Percentiles rank a stretch among this genome's conserved stretches.
phyloP scores from a whole-genome alignment of 2,329 filamentous ascomycete genomes.

The Colletotrichum liaoningense region DNA sequence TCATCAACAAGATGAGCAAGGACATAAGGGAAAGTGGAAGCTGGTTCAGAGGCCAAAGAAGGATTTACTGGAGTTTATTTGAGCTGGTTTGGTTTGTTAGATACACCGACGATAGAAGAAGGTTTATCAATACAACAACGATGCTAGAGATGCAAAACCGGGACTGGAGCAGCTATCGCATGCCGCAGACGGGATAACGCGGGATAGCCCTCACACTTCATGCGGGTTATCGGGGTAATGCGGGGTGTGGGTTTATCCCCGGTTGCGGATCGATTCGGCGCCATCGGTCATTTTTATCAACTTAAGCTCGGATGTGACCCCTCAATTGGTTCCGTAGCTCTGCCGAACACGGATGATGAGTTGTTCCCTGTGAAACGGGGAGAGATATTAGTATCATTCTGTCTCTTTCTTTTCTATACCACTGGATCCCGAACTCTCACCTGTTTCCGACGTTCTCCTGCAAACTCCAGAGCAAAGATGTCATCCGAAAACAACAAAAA shows the following conservation, averaged over 20 bases:
- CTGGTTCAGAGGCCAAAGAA: slow-evolving; percentile 18
- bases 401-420: neutral
- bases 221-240: neutral
- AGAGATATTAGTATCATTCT: neutral
- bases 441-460: neutral
- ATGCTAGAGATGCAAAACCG: too few species aligned
- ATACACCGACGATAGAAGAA: neutral
- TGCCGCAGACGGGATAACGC: neutral
- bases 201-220: neutral
- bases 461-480: neutral
- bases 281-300: neutral
- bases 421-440: neutral
- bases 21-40: neutral
- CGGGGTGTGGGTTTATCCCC: neutral
- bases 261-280: neutral
- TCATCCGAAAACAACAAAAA: slow-evolving; percentile 20
- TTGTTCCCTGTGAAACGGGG: neutral
- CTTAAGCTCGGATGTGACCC: neutral
- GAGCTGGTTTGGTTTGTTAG: neutral
- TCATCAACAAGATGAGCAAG: neutral
- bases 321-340: neutral
- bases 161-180: too few species aligned
- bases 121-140: too few species aligned
- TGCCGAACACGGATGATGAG: neutral
- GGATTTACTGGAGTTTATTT: slow-evolving; percentile 26